Percentiles rank a stretch among this genome's conserved stretches.
Evolutionary conservation across 345 rosid genomes (phyloP).

Genomic region (Camelina sativa): DNA sequence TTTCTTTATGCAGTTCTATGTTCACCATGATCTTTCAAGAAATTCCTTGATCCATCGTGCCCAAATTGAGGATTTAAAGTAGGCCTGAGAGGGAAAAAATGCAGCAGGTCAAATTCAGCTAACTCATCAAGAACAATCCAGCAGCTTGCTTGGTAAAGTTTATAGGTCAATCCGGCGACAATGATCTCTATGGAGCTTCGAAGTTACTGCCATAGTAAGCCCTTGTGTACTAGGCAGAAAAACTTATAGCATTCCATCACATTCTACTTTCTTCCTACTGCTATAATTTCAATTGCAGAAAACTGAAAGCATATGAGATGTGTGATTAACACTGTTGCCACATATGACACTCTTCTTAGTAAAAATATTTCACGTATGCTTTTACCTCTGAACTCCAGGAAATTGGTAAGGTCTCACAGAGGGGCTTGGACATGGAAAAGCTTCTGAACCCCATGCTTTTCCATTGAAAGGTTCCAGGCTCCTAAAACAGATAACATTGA

Average conservation of each 20-base stretch:
- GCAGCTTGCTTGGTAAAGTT: conserved; percentile 44
- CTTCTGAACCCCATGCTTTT: conserved; percentile 29
- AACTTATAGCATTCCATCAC: conserved; percentile 4
- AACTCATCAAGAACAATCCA: conserved; percentile 31
- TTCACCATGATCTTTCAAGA: conserved; percentile 48
- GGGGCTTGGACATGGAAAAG: conserved; percentile 41
- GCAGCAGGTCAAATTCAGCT: conserved; percentile 21
- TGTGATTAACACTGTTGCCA: conserved; percentile 25
- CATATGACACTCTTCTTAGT: conserved; percentile 19
- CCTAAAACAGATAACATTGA: conserved; percentile 37
- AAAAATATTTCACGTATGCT: conserved; percentile 12
- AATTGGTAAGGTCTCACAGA: conserved; percentile 43
- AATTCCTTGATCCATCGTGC: conserved; percentile 50
- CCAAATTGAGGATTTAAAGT: conserved; percentile 50
- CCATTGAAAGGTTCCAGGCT: conserved; percentile 27
- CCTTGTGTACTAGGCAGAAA: conserved; percentile 20
- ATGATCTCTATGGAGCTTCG: conserved; percentile 37
- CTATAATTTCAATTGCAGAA: conserved; percentile 19
- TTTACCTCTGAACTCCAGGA: conserved; percentile 45
- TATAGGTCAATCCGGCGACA: conserved; percentile 41
- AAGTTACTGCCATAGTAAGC: conserved; percentile 37
- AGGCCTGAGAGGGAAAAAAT: conserved; percentile 51
- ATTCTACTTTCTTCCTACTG: conserved; percentile 29
- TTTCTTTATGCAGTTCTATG: conserved; percentile 6
- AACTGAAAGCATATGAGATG: conserved; percentile 34